These are phyloP conservation scores for Yamadazyma atmosphaerica DNA, from an alignment of 1,139 yeast species.

Conservation along the genomic window DNA sequence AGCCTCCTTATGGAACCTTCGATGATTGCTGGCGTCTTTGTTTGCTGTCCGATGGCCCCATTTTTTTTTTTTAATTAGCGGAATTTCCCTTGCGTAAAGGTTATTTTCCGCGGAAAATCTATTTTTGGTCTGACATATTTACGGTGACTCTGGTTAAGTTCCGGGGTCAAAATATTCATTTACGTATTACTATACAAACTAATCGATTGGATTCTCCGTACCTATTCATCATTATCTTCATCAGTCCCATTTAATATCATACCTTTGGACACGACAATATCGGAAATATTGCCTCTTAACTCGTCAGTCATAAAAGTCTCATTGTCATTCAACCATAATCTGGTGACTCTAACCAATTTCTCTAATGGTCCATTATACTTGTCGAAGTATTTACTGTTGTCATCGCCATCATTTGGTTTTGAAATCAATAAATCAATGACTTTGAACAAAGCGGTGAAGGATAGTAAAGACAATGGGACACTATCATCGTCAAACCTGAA, in stretches of 20 bases:
- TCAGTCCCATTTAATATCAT: conserved; percentile 31
- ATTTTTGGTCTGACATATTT: too few species aligned
- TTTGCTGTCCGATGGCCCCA: too few species aligned
- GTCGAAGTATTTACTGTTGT: conserved; percentile 1
- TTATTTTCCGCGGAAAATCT: too few species aligned
- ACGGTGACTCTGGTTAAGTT: too few species aligned
- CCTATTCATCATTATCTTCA: conserved; percentile 7
- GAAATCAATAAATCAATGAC: conserved; percentile 25
- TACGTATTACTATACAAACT: neutral
- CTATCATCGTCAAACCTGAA: conserved; percentile 19
- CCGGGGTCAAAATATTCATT: too few species aligned
- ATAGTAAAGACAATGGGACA: conserved; percentile 25
- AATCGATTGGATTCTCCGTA: too few species aligned
- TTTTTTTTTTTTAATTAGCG: neutral
- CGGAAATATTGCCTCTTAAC: conserved; percentile 30
- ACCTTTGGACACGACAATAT: conserved; percentile 34
- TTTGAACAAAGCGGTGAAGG: conserved; percentile 35
- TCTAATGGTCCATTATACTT: conserved; percentile 29
- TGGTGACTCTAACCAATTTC: conserved; percentile 24
- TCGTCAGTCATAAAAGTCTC: conserved; percentile 21
- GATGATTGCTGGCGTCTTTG: too few species aligned
- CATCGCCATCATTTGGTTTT: conserved; percentile 12
- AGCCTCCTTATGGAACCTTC: neutral
- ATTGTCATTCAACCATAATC: conserved; percentile 36
- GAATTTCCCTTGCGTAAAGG: too few species aligned